Evolutionary conservation across 2,329 filamentous ascomycete species (phyloP).

Genomic region (Trichoderma harzianum): DNA sequence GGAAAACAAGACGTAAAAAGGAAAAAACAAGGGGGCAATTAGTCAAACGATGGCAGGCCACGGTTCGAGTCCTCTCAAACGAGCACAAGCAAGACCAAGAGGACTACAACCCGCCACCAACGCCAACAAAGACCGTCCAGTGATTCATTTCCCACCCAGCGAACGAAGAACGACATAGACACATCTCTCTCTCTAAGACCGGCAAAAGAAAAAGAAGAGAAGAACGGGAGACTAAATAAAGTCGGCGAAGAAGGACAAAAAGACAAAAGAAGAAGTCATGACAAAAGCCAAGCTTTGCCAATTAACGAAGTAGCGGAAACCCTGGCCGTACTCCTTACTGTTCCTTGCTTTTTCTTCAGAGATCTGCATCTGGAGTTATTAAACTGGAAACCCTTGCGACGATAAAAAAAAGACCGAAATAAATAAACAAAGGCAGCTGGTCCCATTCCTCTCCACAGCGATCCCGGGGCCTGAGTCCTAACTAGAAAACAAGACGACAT

Average conservation of each 20-base stretch:
- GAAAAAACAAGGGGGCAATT: neutral
- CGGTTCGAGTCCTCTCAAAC: neutral
- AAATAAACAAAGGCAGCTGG: constrained; percentile 4
- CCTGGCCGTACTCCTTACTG: constrained; percentile 16
- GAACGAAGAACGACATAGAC: constrained; percentile 15
- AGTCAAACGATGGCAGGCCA: constrained; percentile 8
- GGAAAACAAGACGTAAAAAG: neutral
- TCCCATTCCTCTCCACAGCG: neutral
- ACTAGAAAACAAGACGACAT: neutral
- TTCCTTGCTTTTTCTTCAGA: constrained; percentile 16
- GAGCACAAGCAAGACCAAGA: constrained; percentile 10
- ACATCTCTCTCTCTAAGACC: constrained; percentile 19
- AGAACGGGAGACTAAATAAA: neutral
- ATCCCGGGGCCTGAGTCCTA: neutral
- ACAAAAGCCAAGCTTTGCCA: constrained; percentile 7
- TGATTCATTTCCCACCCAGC: constrained; percentile 14
- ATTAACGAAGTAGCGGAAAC: constrained; percentile 14
- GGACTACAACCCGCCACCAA: constrained; percentile 14
- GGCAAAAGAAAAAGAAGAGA: neutral
- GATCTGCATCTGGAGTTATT: constrained; percentile 14
- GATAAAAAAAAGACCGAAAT: neutral
- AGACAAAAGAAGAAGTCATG: constrained; percentile 9
- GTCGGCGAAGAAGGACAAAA: neutral
- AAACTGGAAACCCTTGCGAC: constrained; percentile 13
- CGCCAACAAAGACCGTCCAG: constrained; percentile 18